phyloP scores from a whole-genome alignment of 352 stramenopile genomes.

The Globisporangium barbulae region DNA sequence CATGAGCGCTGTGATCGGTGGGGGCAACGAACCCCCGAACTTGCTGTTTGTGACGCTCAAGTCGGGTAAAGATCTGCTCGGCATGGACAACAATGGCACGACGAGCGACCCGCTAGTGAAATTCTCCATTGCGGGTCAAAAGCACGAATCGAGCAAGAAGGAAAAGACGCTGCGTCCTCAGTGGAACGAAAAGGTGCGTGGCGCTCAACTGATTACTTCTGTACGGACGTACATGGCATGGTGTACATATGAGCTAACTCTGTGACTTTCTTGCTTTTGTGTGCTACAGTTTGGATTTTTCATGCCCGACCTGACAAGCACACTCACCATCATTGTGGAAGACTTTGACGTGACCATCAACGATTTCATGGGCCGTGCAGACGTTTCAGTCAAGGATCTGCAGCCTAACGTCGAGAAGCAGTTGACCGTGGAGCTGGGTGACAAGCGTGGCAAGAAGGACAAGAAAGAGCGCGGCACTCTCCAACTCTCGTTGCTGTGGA shows the following conservation, averaged over 20 bases:
- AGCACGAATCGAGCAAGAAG: constrained; percentile 75
- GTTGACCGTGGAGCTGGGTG: constrained; percentile 51
- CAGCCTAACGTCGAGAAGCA: constrained; percentile 50
- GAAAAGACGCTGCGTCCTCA: constrained; percentile 66
- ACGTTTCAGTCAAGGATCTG: constrained; percentile 52
- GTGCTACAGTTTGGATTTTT: constrained; percentile 59
- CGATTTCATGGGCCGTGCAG: constrained; percentile 74
- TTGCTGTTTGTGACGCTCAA: constrained; percentile 70
- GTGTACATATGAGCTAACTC: background rate
- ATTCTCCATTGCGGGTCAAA: constrained; percentile 68
- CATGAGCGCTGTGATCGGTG: background rate
- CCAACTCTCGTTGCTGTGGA: constrained; percentile 58
- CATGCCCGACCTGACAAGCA: constrained; percentile 48
- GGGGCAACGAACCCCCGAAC: constrained; percentile 44
- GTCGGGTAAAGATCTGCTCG: constrained; percentile 74
- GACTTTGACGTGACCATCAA: constrained; percentile 78
- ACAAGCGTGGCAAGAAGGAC: constrained; percentile 66
- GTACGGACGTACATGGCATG: background rate
- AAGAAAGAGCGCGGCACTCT: constrained; percentile 59
- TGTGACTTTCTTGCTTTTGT: background rate
- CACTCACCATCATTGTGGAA: constrained; percentile 54
- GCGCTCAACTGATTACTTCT: background rate
- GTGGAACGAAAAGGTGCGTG: constrained; percentile 66
- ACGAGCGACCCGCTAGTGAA: constrained; percentile 88
- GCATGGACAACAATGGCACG: constrained; percentile 81